Evolutionary conservation across 768 basidiomycete species (phyloP), one percentile per base, ranked within the genome.

Genomic region (Boletus reticulatus): DNA sequence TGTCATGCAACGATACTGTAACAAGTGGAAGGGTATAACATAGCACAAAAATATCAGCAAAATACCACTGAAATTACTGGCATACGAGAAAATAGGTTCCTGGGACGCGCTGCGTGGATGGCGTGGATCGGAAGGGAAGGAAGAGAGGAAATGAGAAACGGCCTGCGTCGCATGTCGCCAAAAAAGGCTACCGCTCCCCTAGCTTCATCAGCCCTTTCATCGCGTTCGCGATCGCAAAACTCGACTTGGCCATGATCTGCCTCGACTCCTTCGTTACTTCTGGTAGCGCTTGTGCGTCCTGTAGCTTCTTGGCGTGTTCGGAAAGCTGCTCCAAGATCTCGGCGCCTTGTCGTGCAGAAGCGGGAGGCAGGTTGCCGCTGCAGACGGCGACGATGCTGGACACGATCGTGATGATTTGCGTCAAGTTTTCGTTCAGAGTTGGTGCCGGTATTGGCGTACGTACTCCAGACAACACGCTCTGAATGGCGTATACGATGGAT

Each of bases 351-450:
- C 74, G 77, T 6, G 82, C 80, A 1, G 88, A 82, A 2, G 78
- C 73, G 0, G 83, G 78, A 0, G 97, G 96, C 6, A 99, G 77
- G 62, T 92, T 93, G 70, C 94, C 94, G 61, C 91, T 89, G 72
- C 93, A 95, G 12, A 98, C 95, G 0, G 94, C 94, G 48, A 98
- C 95, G 63, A 99, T 97, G 63, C 91, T 94, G 5, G 94, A 92
- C 43, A 97, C 96, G 67, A 98, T 97, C 24, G 95, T 97, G 71
- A 98, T 97, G 68, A 98, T 98, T 68, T 97, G 90, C 4, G 95
- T 94, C 51, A 99, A 74, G 70, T 96, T 92, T 68, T 99, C 94
- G 74, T 86, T 91, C 44, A 98, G 76, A 13, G 87, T 88, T 1
- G 90, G 84, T 12, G 91, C 84, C 6, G 90, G 89, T 36, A 87